These are phyloP conservation scores for Ophiostoma sp. DNA, from an alignment of 2,329 filamentous ascomycete species.

Conservation along the genomic window DNA sequence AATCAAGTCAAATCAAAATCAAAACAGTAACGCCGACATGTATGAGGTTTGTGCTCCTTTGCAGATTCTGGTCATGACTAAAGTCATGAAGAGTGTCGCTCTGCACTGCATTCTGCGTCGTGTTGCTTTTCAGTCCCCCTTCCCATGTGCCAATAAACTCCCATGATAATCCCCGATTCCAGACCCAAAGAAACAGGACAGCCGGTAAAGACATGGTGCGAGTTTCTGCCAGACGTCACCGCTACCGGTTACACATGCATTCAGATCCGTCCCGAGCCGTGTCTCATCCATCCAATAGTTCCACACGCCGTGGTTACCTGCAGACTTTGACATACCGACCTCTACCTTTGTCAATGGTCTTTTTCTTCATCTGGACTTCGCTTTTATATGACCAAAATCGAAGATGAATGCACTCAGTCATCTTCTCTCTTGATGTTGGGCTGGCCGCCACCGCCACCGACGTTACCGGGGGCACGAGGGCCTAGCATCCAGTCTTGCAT, in stretches of 20 bases:
- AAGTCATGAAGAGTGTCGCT: not conserved
- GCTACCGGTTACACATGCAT: too few relatives aligned
- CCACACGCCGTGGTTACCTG: too few relatives aligned
- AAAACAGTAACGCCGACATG: not conserved
- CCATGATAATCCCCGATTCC: not conserved
- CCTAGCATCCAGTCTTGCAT: conserved; percentile 99
- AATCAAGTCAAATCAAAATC: not conserved
- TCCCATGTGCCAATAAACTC: not conserved
- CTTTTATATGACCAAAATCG: not conserved
- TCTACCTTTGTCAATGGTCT: too few relatives aligned
- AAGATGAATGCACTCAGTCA: not conserved
- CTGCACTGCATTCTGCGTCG: not conserved
- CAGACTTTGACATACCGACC: too few relatives aligned
- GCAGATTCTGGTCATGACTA: not conserved
- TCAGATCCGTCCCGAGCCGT: too few relatives aligned
- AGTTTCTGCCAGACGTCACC: too few relatives aligned
- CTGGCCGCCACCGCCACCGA: not conserved
- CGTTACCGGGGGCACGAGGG: not conserved
- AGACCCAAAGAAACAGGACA: too few relatives aligned
- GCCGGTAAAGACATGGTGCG: too few relatives aligned
- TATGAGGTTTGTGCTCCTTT: not conserved
- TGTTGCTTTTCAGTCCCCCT: conserved; percentile 2
- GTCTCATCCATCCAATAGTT: too few relatives aligned
- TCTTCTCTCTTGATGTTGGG: conserved; percentile 11
- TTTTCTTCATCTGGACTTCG: too few relatives aligned